Percentiles rank a stretch among this genome's conserved stretches.
Conservation (phyloP, 805 yeast species). For the Yamadazyma sp. region DNA sequence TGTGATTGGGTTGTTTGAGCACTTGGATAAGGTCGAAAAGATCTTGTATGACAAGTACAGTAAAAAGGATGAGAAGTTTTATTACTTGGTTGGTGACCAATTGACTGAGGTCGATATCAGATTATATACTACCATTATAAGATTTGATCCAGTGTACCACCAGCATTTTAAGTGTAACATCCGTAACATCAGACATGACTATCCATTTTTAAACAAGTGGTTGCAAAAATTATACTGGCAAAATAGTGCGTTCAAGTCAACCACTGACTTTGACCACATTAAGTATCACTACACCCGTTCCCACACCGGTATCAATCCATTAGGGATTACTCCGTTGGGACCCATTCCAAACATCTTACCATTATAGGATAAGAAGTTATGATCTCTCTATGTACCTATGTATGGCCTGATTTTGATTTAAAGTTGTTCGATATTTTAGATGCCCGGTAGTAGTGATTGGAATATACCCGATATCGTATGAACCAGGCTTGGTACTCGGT, state of each 20-base stretch:
- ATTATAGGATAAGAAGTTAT: not conserved
- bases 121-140: constrained; percentile 78
- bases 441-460: too few relatives aligned
- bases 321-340: constrained; percentile 82
- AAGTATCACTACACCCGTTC: constrained; percentile 88
- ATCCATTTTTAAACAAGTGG: constrained; percentile 80
- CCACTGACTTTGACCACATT: constrained; percentile 88
- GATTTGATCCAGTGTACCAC: constrained; percentile 91
- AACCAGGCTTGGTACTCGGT: too few relatives aligned
- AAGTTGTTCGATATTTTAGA: not conserved
- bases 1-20: constrained; percentile 59
- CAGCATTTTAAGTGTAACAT: constrained; percentile 95
- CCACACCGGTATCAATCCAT: constrained; percentile 77
- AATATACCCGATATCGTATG: too few relatives aligned
- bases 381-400: not conserved
- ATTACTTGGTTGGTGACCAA: constrained; percentile 54
- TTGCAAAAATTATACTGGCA: constrained; percentile 80
- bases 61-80: constrained; percentile 22
- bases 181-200: constrained; percentile 74
- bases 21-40: constrained; percentile 68
- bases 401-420: not conserved
- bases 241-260: constrained; percentile 65
- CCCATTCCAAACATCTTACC: constrained; percentile 73
- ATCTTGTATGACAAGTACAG: constrained; percentile 49
- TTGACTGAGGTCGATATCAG: constrained; percentile 92